Evolutionary conservation across 2,329 filamentous ascomycete species (phyloP).

Genomic region (Mariannaea elegans): DNA sequence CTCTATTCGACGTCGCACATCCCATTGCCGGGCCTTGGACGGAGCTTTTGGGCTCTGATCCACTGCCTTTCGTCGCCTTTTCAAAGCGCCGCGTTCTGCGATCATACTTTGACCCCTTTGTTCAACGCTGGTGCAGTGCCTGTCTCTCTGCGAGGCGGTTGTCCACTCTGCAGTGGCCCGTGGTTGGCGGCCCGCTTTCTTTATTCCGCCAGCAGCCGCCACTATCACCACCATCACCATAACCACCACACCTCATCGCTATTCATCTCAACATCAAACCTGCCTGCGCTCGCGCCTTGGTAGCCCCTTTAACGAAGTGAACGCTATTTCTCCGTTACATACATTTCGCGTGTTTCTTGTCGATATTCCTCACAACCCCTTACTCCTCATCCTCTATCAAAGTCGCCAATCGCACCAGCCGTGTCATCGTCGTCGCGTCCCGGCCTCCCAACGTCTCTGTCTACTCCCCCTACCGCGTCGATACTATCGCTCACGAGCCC

Average conservation of each 20-base stretch:
- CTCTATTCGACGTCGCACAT: conserved; percentile 18
- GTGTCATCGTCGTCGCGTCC: conserved; percentile 30
- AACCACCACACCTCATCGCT: conserved; percentile 6
- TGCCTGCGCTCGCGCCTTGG: conserved; percentile 23
- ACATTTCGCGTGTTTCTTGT: conserved; percentile 6
- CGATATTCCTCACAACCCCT: conserved; percentile 6
- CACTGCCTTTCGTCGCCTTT: conserved; percentile 27
- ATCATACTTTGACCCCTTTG: conserved; percentile 20
- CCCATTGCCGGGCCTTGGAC: conserved; percentile 26
- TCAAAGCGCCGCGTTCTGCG: conserved; percentile 9
- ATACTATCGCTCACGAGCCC: conserved; percentile 34
- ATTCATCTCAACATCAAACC: conserved; percentile 20
- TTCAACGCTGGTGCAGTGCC: conserved; percentile 15
- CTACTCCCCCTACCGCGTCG: conserved; percentile 28
- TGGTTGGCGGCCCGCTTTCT: conserved; percentile 21
- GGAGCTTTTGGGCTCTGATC: conserved; percentile 38
- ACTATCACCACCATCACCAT: conserved; percentile 24
- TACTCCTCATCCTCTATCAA: neutral
- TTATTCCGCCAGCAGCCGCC: conserved; percentile 29
- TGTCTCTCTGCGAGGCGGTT: neutral
- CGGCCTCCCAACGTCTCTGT: conserved; percentile 27
- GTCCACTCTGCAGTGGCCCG: conserved; percentile 17
- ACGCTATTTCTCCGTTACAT: neutral
- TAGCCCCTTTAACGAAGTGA: conserved; percentile 2
- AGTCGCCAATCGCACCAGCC: neutral